Evolutionary conservation across 2,329 filamentous ascomycete species (phyloP).

Genomic region (Microcera coccophila): DNA sequence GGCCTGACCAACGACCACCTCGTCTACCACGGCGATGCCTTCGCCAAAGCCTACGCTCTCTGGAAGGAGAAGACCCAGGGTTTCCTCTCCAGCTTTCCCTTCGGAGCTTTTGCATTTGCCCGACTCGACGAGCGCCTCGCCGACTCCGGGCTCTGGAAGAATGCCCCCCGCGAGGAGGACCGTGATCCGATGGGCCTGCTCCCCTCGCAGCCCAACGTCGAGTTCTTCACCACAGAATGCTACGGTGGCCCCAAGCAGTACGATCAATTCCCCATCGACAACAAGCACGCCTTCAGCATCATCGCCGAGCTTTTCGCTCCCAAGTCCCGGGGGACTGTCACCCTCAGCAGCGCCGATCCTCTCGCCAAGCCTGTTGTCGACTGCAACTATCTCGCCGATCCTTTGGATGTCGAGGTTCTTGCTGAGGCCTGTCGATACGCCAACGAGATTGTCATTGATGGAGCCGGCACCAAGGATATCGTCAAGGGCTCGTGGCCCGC

Average conservation of each 20-base stretch:
- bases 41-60: conserved; percentile 47
- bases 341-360: conserved; percentile 45
- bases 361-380: conserved; percentile 53
- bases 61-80: conserved; percentile 58
- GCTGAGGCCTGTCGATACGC: conserved; percentile 55
- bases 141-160: conserved; percentile 52
- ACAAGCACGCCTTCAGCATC: conserved; percentile 55
- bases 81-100: conserved; percentile 58
- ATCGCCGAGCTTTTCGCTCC: conserved; percentile 56
- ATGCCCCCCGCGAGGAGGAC: conserved; percentile 43
- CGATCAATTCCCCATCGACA: conserved; percentile 48
- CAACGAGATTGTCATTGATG: conserved; percentile 58
- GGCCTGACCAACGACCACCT: conserved; percentile 52
- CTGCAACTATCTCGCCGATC: conserved; percentile 55
- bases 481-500: conserved; percentile 59
- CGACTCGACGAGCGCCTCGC: conserved; percentile 58
- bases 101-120: conserved; percentile 59
- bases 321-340: conserved; percentile 54
- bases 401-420: conserved; percentile 55
- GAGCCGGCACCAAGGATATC: conserved; percentile 54
- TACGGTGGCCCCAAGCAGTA: conserved; percentile 59
- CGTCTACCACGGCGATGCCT: conserved; percentile 51
- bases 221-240: conserved; percentile 60
- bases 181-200: conserved; percentile 62
- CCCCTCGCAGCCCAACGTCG: conserved; percentile 54